phyloP scores from a whole-genome alignment of 1,284 basidiomycete species.

The Irpex sp. region DNA sequence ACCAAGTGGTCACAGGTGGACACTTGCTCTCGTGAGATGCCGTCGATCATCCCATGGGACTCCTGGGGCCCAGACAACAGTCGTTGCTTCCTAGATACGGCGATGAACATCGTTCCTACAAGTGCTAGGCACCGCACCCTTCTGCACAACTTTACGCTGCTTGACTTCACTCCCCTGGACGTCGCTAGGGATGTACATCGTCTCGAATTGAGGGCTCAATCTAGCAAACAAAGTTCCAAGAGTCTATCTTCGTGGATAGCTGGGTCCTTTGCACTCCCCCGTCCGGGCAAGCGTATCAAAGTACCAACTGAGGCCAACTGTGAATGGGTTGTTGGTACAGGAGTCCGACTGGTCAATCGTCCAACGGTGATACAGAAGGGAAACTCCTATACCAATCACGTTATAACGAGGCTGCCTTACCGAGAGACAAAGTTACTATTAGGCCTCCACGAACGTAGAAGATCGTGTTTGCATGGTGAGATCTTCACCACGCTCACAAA shows the following conservation, averaged over 20 bases:
- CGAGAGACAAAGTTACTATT: background rate
- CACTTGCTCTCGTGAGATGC: background rate
- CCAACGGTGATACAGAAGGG: background rate
- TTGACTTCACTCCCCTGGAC: background rate
- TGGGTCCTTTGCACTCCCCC: too few species aligned
- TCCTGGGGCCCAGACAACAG: background rate
- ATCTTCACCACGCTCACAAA: too few species aligned
- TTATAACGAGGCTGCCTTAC: background rate
- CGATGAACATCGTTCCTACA: background rate
- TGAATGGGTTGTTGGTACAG: too few species aligned
- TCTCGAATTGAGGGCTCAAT: background rate
- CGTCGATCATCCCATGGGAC: background rate
- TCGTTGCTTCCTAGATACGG: background rate
- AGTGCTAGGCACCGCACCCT: background rate
- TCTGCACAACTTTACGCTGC: background rate
- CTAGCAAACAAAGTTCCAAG: too few species aligned
- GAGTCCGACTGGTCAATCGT: background rate
- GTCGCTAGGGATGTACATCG: background rate
- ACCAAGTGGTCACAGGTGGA: too few species aligned
- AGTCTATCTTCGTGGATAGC: too few species aligned
- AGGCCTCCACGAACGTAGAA: too few species aligned
- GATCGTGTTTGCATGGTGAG: too few species aligned
- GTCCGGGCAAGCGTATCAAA: too few species aligned
- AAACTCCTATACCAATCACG: background rate
- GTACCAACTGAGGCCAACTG: too few species aligned